These are phyloP conservation scores for Pythium apleroticum DNA, from an alignment of 352 stramenopile species.

Conservation along the genomic window DNA sequence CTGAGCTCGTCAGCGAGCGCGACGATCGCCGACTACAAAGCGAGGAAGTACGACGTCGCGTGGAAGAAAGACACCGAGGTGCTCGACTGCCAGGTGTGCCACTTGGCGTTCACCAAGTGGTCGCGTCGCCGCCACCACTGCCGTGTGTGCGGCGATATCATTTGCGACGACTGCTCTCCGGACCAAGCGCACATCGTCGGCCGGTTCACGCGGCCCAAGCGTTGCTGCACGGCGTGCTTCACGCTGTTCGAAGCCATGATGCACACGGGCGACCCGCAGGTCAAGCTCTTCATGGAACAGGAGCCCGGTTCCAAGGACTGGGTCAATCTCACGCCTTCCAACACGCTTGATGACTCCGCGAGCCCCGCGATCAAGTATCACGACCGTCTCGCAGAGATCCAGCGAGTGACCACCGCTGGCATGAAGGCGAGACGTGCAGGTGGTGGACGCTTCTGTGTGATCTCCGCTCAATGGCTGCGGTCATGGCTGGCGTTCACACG, in stretches of 20 bases:
- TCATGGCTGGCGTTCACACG: constrained; percentile 65
- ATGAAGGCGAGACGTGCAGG: constrained; percentile 54
- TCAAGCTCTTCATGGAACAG: constrained; percentile 34
- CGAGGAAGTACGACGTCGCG: constrained; percentile 69
- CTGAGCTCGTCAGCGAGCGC: constrained; percentile 21
- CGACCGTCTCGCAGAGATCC: constrained; percentile 63
- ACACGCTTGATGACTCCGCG: background rate
- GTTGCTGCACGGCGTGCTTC: constrained; percentile 62
- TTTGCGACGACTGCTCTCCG: constrained; percentile 71
- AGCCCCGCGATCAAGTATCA: constrained; percentile 18
- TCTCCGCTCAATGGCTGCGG: constrained; percentile 59
- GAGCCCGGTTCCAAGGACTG: constrained; percentile 26
- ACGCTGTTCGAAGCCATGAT: constrained; percentile 59
- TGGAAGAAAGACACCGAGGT: constrained; percentile 64
- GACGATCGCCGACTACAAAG: constrained; percentile 29
- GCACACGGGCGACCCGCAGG: constrained; percentile 41
- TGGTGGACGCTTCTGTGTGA: constrained; percentile 56
- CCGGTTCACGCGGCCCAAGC: constrained; percentile 53
- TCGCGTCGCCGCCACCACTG: constrained; percentile 78
- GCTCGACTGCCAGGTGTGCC: constrained; percentile 66
- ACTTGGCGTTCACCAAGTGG: constrained; percentile 70
- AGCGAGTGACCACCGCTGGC: constrained; percentile 66
- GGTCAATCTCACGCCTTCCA: constrained; percentile 19
- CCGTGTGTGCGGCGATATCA: constrained; percentile 72
- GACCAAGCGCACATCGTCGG: constrained; percentile 56